Evolutionary conservation across 176 grass and related monocot species (phyloP).

Genomic region (Aegilops speltoides): DNA sequence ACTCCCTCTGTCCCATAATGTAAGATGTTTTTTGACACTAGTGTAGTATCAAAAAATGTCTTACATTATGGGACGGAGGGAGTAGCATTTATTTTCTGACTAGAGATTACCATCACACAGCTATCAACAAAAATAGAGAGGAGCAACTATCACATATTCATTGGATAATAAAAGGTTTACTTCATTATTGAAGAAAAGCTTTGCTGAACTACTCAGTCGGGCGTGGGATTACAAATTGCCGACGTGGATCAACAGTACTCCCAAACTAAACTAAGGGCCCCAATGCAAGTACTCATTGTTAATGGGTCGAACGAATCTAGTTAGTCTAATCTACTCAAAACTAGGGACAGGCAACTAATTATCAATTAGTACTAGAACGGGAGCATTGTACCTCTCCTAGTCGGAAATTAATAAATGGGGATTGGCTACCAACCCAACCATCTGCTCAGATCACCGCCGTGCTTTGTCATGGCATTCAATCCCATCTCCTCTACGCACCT

Average conservation of each 20-base stretch:
- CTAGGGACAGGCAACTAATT: no score
- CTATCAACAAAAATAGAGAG: neutral
- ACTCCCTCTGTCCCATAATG: no score
- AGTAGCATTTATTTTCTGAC: neutral
- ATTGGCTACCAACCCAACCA: conserved; percentile 41
- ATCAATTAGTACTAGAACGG: neutral
- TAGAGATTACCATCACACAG: neutral
- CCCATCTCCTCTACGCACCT: conserved; percentile 5
- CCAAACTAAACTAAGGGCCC: no score
- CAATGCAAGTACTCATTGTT: no score
- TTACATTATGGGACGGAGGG: no score
- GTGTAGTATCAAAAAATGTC: no score
- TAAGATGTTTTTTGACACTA: no score
- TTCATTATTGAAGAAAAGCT: no score
- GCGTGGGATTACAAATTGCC: neutral
- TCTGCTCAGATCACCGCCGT: neutral
- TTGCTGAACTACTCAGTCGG: neutral
- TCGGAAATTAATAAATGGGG: conserved; percentile 36
- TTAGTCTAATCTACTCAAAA: no score
- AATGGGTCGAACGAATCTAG: no score
- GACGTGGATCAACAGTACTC: neutral
- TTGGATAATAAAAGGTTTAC: no score
- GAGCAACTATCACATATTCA: no score
- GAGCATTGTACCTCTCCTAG: neutral
- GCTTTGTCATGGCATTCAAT: conserved; percentile 22